Evolutionary conservation across 2,329 filamentous ascomycete genomes (phyloP), one percentile per base, ranked within the genome.

Genomic region (Colletotrichum sansevieriae): DNA sequence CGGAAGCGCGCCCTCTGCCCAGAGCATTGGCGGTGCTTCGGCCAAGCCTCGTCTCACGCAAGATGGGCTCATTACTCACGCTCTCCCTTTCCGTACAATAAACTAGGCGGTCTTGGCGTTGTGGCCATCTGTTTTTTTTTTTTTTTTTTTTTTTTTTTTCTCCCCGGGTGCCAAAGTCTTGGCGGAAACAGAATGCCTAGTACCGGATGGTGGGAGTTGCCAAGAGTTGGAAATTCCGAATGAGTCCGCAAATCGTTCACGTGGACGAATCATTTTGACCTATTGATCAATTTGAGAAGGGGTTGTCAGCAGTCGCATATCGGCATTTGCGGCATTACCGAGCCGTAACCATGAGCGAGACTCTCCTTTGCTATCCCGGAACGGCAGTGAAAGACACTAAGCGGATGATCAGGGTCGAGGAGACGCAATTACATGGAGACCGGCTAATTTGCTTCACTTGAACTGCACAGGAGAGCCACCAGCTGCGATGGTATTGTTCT

Each of bases 81-180:
- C 37, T 54, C 10, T n/a, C 39, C 52, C 18, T 20, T 41, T 15
- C 52, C 52, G 35, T 20, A 25, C 37, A 13, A n/a, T n/a, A 15
- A 25, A 44, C 47, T 15, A 44, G 59, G 59, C 59, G 59, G 15
- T 33, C 65, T 68, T 65, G 65, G 65, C 61, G 18, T 65, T 41
- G n/a, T 39, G 29, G 49, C 29, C 22, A 33, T 18, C 18, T 4
- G 3, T 4, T 25, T 25, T 25, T 25, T 25, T 25, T 25, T 4
- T 25, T 44, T 51, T 52, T 58, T n/a, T n/a, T n/a, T 4, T 25
- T 25, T 25, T 25, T 25, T n/a, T 35, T 15, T 7, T 12, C 4
- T 4, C 20, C 33, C 12, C 18, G n/a, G 18, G 12, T 11, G n/a
- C 33, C 15, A 15, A 4, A 3, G 18, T 15, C 54, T 60, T 68